Base-by-base conservation (phyloP, 352 stramenopile species). In the Globisporangium mamillatum region DNA sequence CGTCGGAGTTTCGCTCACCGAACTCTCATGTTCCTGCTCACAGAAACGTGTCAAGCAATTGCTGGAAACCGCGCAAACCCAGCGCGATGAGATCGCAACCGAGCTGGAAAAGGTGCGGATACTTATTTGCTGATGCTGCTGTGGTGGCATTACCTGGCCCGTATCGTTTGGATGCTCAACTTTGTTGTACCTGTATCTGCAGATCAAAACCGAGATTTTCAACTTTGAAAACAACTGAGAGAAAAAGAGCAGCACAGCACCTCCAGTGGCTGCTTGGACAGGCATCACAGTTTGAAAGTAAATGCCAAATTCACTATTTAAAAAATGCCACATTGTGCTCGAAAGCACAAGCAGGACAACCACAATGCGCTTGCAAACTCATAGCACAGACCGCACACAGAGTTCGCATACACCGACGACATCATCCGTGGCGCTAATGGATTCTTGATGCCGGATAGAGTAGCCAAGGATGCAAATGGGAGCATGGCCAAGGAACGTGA, bases 31-130 rank as follows among this genome's bases (percentile, higher is more conserved):
- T 62, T 52, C 54, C 8, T 27, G 16, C 44, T 63, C 50, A 29
- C n/a, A 60, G 56, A 61, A 61, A 61, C 56, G 56, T 18, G 56
- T 92, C 73, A 91, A 91, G 67, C 82, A 90, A 79, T 87, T 92
- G 81, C 80, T 92, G 44, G 84, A 94, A 59, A 87, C 75, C 9
- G 82, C 80, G 9, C 76, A 78, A 46, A 78, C 78, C 34, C 81
- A 92, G 62, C 81, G 82, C 50, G 73, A 74, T 29, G 75, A 87
- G 22, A 74, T 89, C 41, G 74, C 76, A 1, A 66, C 72, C 4
- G 82, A 91, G 58, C 50, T 90, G 25, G 79, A 90, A 55, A 91
- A 84, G 66, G 74, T 80, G 27, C 41, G 64, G 22, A 8, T 32
- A 4, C 29, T 32, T 32, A 32, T 32, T 34, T 34, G 1, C 25